Conservation (phyloP, 192 early-diverging fungal genomes). For the Coemansia sp. region DNA sequence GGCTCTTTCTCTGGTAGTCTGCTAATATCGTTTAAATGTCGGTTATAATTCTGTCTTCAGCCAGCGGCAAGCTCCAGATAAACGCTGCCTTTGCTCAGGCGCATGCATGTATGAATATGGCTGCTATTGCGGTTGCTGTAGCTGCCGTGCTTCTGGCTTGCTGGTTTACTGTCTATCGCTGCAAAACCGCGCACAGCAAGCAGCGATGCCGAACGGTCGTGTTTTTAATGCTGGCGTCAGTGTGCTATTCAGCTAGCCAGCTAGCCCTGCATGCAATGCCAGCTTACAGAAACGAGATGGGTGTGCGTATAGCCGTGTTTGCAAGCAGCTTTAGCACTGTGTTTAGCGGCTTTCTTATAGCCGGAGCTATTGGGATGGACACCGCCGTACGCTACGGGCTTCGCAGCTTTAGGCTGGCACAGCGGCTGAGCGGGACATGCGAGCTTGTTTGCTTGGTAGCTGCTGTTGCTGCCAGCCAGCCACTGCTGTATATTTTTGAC, state of each 20-base stretch:
- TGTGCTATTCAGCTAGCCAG: constrained; percentile 20
- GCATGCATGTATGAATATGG: background rate
- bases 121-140: constrained; percentile 6
- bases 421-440: constrained; percentile 15
- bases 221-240: constrained; percentile 13
- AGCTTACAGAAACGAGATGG: background rate
- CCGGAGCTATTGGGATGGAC: constrained; percentile 21
- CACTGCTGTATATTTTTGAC: constrained; percentile 27
- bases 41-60: too few relatives aligned
- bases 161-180: constrained; percentile 13
- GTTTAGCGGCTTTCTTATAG: constrained; percentile 19
- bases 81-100: too few relatives aligned
- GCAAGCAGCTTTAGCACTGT: constrained; percentile 8
- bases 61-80: too few relatives aligned
- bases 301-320: constrained; percentile 10
- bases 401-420: constrained; percentile 33
- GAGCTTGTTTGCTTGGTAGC: constrained; percentile 15
- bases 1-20: too few relatives aligned
- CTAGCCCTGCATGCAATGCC: constrained; percentile 12
- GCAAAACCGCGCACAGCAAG: constrained; percentile 9
- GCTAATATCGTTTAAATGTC: too few relatives aligned
- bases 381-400: constrained; percentile 36
- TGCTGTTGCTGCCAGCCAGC: constrained; percentile 25
- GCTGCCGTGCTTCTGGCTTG: constrained; percentile 14
- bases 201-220: constrained; percentile 28